Evolutionary conservation across 768 basidiomycete genomes (phyloP).

Genomic region (Termitomyces bulborhizus): DNA sequence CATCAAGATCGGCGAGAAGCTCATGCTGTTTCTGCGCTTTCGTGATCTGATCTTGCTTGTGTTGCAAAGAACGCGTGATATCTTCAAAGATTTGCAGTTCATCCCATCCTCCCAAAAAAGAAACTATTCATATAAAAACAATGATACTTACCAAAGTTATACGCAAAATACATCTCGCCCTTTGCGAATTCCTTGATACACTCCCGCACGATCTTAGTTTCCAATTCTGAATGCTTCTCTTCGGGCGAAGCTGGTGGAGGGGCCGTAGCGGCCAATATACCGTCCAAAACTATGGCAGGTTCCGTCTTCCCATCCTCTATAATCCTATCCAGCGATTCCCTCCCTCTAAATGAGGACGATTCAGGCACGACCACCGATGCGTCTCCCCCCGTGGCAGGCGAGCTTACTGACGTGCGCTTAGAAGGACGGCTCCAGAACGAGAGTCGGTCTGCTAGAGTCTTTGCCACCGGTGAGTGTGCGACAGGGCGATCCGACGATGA

Average conservation of each 20-base stretch:
- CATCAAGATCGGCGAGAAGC: constrained; percentile 57
- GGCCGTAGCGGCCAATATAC: constrained; percentile 54
- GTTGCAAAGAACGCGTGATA: constrained; percentile 76
- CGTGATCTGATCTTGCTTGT: constrained; percentile 62
- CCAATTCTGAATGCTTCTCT: constrained; percentile 70
- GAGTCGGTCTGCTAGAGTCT: constrained; percentile 55
- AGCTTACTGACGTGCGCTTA: constrained; percentile 28
- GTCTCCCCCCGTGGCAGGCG: constrained; percentile 6
- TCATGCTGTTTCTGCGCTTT: constrained; percentile 53
- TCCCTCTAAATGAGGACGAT: constrained; percentile 18
- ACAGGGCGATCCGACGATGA: constrained; percentile 44
- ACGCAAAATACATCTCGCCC: constrained; percentile 88
- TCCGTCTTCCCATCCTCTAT: constrained; percentile 40
- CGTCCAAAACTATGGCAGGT: constrained; percentile 47
- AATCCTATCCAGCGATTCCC: constrained; percentile 34
- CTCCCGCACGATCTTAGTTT: constrained; percentile 78
- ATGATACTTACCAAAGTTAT: constrained; percentile 63
- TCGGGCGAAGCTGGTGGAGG: constrained; percentile 56
- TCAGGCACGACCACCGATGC: constrained; percentile 2
- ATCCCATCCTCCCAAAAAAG: too few species aligned
- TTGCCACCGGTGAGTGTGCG: constrained; percentile 48
- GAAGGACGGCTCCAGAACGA: constrained; percentile 73
- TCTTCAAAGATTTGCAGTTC: constrained; percentile 33
- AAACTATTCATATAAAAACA: not conserved
- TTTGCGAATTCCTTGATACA: constrained; percentile 71